Percentiles rank a stretch among this genome's conserved stretches.
Evolutionary conservation across 495 filamentous ascomycete species (phyloP).

Genomic region (Peziza echinospora): DNA sequence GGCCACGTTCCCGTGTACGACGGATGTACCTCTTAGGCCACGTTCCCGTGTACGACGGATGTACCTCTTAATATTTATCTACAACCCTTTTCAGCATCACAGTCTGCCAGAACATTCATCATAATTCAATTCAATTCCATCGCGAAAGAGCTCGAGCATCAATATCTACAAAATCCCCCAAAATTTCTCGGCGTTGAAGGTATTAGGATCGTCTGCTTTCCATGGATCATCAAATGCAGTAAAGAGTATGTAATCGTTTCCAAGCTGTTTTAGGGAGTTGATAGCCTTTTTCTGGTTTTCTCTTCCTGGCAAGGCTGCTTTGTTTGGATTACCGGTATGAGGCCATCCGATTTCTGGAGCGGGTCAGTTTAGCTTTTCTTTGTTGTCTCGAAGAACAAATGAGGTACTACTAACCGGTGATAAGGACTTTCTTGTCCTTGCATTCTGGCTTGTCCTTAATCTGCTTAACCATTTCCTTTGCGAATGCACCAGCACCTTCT

Average conservation of each 20-base stretch:
- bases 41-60: too few species aligned
- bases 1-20: too few species aligned
- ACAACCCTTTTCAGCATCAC: too few species aligned
- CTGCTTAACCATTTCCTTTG: slow-evolving; percentile 28
- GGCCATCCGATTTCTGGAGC: slow-evolving; percentile 88
- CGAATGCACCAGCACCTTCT: slow-evolving; percentile 39
- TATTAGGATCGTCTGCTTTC: slow-evolving; percentile 44
- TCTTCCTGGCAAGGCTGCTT: slow-evolving; percentile 37
- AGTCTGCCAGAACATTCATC: too few species aligned
- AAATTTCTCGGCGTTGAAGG: slow-evolving; percentile 48
- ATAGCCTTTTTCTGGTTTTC: slow-evolving; percentile 44
- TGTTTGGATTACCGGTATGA: slow-evolving; percentile 37
- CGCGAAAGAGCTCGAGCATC: too few species aligned
- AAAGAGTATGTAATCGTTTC: slow-evolving; percentile 40
- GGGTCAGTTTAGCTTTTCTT: too few species aligned
- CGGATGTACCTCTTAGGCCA: too few species aligned
- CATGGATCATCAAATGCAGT: slow-evolving; percentile 55
- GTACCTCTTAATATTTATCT: too few species aligned
- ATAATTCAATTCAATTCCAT: too few species aligned
- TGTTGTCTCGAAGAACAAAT: too few species aligned
- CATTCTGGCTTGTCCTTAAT: slow-evolving; percentile 29
- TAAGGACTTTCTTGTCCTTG: slow-evolving; percentile 33
- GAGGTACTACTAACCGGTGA: slow-evolving; percentile 24
- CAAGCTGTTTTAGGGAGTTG: slow-evolving; percentile 33
- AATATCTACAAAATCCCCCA: slow-evolving; percentile 45